These are phyloP conservation scores for Fraxinus dipetala DNA, from an alignment of 305 asterid genomes.

Conservation along the genomic window DNA sequence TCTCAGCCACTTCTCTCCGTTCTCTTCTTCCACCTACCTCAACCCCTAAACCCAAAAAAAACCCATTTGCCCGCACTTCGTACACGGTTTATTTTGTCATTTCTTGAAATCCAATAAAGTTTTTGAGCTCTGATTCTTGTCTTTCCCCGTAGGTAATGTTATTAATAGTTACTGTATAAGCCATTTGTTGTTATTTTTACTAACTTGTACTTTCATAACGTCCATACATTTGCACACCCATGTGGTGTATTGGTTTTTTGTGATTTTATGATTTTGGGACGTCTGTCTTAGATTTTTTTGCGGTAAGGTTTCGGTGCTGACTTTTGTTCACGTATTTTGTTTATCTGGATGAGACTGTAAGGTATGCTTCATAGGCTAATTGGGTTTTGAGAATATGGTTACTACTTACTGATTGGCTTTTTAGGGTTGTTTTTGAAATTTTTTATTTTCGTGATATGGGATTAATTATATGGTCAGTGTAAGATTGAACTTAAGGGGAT, in stretches of 20 bases:
- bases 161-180: conserved; percentile 2
- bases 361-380: conserved; percentile 1
- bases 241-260: background rate
- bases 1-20: conserved; percentile 22
- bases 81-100: background rate
- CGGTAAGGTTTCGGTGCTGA: background rate
- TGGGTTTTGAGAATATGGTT: background rate
- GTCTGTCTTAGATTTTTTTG: background rate
- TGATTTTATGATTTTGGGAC: background rate
- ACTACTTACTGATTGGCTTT: background rate
- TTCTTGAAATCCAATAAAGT: conserved; percentile 6
- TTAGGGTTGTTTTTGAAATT: background rate
- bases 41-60: conserved; percentile 30
- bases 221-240: background rate
- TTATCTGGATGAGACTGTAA: background rate
- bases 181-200: background rate
- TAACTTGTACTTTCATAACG: background rate
- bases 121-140: conserved; percentile 18
- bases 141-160: conserved; percentile 19
- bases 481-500: background rate
- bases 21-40: conserved; percentile 31
- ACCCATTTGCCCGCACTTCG: background rate
- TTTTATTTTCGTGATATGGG: background rate
- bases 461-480: background rate
- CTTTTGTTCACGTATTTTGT: background rate